phyloP scores from a whole-genome alignment of 2,329 filamentous ascomycete genomes.

The Raffaelea ambrosiae region DNA sequence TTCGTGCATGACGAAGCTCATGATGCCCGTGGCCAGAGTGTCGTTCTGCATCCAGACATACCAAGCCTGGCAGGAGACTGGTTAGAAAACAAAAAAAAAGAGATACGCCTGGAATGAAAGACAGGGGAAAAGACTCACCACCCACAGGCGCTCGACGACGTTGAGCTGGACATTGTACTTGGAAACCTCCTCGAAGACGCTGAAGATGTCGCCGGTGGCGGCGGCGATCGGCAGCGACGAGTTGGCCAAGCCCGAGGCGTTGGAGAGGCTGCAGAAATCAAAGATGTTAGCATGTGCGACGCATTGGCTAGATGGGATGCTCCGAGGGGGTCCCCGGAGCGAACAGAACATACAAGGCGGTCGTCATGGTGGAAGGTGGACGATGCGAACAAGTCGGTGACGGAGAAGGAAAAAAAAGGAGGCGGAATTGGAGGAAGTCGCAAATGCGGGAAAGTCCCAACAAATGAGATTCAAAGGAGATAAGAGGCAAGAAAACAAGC shows the following conservation, averaged over 20 bases:
- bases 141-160: constrained; percentile 81
- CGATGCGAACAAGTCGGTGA: too few relatives aligned
- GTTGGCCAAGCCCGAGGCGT: constrained; percentile 5
- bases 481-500: background rate
- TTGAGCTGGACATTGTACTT: constrained; percentile 81
- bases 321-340: too few relatives aligned
- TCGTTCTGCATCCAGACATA: constrained; percentile 99
- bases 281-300: background rate
- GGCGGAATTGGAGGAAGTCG: too few relatives aligned
- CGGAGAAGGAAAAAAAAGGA: too few relatives aligned
- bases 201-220: constrained; percentile 42
- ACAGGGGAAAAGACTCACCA: constrained; percentile 37
- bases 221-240: constrained; percentile 6
- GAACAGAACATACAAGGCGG: constrained; percentile 9
- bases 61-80: constrained; percentile 53
- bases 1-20: constrained; percentile 97
- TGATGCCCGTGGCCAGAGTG: constrained; percentile 88
- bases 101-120: constrained; percentile 1
- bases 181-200: constrained; percentile 54
- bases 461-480: background rate
- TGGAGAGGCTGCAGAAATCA: background rate
- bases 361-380: too few relatives aligned
- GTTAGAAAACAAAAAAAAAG: constrained; percentile 2
- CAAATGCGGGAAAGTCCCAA: too few relatives aligned
- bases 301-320: too few relatives aligned